Evolutionary conservation across 176 grass and related monocot species (phyloP), one percentile per base, ranked within the genome.

Genomic region (Stipa capillata): DNA sequence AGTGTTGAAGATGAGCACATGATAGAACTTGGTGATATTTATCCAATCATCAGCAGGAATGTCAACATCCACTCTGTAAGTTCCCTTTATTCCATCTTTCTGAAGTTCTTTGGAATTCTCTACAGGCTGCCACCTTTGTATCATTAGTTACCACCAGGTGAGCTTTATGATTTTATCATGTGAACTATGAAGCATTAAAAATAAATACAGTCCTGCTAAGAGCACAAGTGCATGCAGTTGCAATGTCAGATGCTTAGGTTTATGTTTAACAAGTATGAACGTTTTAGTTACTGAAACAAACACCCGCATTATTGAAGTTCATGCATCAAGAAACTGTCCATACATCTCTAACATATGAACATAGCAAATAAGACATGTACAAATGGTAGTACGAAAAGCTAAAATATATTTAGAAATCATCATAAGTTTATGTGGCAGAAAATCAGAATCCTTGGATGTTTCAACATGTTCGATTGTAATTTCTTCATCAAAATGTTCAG

Each of bases 1-100:
- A 54, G 94, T 97, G 72, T 97, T 94, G 48, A 97, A 91, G 84
- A 97, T 86, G 53, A 97, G 85, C 64, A 88, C 82, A 40, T 94
- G 91, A 82, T 91, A 97, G 74, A 90, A 97, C 79, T 88, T 92
- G 53, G 82, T 94, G 82, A 85, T 39, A 43, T 83, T 92, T 78
- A 79, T 24, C 91, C 94, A 92, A 75, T 97, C 89, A 88, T 88
- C 62, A 67, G 94, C 87, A 39, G 94, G 84, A 77, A 88, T 69
- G 36, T 97, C 91, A 71, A 90, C 79, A 79, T 97, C 89, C 74
- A 97, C 85, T 84, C 55, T 92, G 72, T 88, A 88, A 52, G 76
- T 68, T 58, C 87, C 94, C 57, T 84, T 90, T 50, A 86, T 64
- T 73, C 82, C 84, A 78, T 86, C 87, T 73, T 90, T 90, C 82